Conservation (phyloP, 768 basidiomycete genomes). For the Termitomyces sp. region DNA sequence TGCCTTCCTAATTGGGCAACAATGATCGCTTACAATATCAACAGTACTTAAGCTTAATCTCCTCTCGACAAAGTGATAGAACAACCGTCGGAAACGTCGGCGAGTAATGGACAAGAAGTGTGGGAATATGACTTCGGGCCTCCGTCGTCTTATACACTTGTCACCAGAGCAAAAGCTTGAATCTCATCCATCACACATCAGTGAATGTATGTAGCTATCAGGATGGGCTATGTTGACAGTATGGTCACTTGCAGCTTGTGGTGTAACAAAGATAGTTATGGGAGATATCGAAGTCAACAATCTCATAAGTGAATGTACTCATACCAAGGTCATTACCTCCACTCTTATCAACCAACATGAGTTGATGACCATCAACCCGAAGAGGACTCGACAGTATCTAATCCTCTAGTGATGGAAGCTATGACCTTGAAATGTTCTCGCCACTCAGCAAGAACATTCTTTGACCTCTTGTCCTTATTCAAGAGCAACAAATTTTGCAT, state of each 20-base stretch:
- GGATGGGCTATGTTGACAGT: neutral
- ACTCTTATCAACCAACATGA: conserved; percentile 3
- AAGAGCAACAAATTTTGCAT: too few species aligned
- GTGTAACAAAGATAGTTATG: too few species aligned
- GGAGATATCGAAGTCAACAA: too few species aligned
- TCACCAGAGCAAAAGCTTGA: conserved; percentile 1
- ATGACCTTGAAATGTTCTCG: neutral
- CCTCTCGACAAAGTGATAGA: too few species aligned
- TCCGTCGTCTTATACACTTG: neutral
- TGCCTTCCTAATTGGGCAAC: conserved; percentile 11
- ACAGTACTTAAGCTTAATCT: too few species aligned
- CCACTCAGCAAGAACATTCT: conserved; percentile 3
- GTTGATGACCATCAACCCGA: conserved; percentile 8
- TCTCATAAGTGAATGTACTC: neutral
- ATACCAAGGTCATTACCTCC: neutral
- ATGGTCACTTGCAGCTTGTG: too few species aligned
- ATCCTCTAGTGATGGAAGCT: conserved; percentile 3
- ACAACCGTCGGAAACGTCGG: neutral
- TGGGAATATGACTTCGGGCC: neutral
- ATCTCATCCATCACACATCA: neutral
- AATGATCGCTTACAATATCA: neutral
- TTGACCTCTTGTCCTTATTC: neutral
- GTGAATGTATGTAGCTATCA: neutral
- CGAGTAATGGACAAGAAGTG: neutral
- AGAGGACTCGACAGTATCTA: neutral